Evolutionary conservation across 352 stramenopile species (phyloP).

Genomic region (Phytopythium mirpurense): DNA sequence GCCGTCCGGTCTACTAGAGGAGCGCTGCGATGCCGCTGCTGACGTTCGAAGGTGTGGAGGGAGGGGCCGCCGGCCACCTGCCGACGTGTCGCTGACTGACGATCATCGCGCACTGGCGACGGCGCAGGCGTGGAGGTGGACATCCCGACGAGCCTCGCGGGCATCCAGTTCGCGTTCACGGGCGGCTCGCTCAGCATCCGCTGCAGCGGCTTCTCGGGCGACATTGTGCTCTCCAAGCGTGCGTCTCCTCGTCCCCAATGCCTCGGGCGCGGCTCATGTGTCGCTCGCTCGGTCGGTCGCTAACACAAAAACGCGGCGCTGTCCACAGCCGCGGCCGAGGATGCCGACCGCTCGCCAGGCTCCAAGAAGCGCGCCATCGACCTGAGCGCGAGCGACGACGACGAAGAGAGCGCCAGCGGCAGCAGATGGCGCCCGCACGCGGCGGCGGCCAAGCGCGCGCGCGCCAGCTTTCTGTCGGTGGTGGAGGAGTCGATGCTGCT

Average conservation of each 20-base stretch:
- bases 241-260: constrained; percentile 2
- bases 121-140: constrained; percentile 60
- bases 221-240: constrained; percentile 60
- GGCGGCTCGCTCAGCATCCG: constrained; percentile 58
- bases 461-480: constrained; percentile 58
- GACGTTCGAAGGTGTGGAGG: constrained; percentile 72
- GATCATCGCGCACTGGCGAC: too few relatives aligned
- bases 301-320: too few relatives aligned
- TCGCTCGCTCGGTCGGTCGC: too few relatives aligned
- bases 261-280: too few relatives aligned
- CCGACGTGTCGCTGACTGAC: neutral
- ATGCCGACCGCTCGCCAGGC: neutral
- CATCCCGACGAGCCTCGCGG: constrained; percentile 47
- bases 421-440: constrained; percentile 14
- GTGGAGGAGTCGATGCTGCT: constrained; percentile 55
- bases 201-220: constrained; percentile 67
- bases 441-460: constrained; percentile 32
- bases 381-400: constrained; percentile 30
- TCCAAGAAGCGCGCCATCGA: constrained; percentile 54
- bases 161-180: constrained; percentile 63
- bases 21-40: constrained; percentile 50
- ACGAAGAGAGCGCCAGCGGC: constrained; percentile 26
- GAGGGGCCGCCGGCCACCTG: constrained; percentile 3
- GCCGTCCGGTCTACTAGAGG: neutral
- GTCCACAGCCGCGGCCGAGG: neutral